A percentile compares a stretch with the other conserved stretches of the same genome.
These are phyloP conservation scores for Umbelopsis isabellina DNA, from an alignment of 192 early-diverging fungal genomes.

Conservation along the genomic window DNA sequence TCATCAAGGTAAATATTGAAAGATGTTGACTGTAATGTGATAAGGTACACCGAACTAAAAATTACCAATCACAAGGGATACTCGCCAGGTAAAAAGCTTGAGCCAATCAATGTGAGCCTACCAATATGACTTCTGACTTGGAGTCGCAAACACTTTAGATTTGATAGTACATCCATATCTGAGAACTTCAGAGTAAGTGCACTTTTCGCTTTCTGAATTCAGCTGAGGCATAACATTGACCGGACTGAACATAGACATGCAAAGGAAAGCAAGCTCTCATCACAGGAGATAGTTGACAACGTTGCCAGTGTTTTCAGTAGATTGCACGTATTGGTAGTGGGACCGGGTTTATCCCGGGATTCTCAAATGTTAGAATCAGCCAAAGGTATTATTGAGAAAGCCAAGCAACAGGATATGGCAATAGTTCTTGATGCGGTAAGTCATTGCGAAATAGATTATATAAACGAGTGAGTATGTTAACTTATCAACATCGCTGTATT, in stretches of 20 bases:
- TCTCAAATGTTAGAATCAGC: slow-evolving; percentile 66
- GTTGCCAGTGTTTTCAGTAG: slow-evolving; percentile 61
- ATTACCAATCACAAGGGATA: slow-evolving; percentile 31
- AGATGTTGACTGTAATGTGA: background rate
- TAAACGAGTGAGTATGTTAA: background rate
- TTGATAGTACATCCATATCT: slow-evolving; percentile 94
- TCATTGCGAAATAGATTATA: background rate
- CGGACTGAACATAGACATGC: background rate
- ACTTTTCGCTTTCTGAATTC: background rate
- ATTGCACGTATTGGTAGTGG: slow-evolving; percentile 85
- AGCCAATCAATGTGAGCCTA: background rate
- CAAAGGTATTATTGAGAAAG: slow-evolving; percentile 66
- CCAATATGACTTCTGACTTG: slow-evolving; percentile 1
- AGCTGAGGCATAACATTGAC: background rate
- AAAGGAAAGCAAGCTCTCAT: background rate
- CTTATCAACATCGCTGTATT: background rate
- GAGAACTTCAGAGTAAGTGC: slow-evolving; percentile 42
- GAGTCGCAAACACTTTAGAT: slow-evolving; percentile 43
- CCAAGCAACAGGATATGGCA: slow-evolving; percentile 60
- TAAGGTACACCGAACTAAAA: background rate
- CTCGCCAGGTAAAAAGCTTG: slow-evolving; percentile 43
- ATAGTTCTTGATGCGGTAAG: slow-evolving; percentile 92
- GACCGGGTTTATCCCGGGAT: slow-evolving; percentile 90
- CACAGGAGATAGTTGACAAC: slow-evolving; percentile 49
- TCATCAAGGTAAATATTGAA: slow-evolving; percentile 65